phyloP scores from a whole-genome alignment of 345 rosid species.

The Syzygium grande region DNA sequence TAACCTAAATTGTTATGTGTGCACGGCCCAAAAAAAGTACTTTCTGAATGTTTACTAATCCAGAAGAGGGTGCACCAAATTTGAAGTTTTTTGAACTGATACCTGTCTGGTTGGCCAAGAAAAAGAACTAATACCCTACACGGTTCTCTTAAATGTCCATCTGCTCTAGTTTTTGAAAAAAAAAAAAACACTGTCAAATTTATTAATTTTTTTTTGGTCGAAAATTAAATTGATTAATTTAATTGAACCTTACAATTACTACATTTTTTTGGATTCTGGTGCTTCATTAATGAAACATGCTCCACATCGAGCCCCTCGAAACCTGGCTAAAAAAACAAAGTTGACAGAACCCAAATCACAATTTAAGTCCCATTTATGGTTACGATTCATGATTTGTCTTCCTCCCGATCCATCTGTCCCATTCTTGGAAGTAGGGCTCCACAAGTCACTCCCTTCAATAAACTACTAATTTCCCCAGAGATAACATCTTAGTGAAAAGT shows the following conservation, averaged over 20 bases:
- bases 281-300: background rate
- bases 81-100: background rate
- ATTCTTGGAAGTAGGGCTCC: background rate
- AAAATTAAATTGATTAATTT: too few species aligned
- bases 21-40: background rate
- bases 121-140: background rate
- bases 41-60: background rate
- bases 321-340: background rate
- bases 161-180: background rate
- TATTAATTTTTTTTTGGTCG: too few species aligned
- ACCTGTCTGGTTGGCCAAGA: background rate
- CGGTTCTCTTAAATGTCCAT: background rate
- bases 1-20: background rate
- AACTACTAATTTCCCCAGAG: background rate
- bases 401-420: background rate
- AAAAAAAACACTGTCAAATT: background rate
- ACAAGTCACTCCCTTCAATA: background rate
- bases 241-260: background rate
- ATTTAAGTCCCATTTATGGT: background rate
- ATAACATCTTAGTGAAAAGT: background rate
- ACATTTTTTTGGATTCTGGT: background rate
- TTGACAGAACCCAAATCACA: background rate
- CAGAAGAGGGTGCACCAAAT: background rate
- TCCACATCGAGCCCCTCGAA: background rate
- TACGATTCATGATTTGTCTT: background rate